Evolutionary conservation across 2,329 filamentous ascomycete genomes (phyloP).

Genomic region (Ophiostoma pallidulum): DNA sequence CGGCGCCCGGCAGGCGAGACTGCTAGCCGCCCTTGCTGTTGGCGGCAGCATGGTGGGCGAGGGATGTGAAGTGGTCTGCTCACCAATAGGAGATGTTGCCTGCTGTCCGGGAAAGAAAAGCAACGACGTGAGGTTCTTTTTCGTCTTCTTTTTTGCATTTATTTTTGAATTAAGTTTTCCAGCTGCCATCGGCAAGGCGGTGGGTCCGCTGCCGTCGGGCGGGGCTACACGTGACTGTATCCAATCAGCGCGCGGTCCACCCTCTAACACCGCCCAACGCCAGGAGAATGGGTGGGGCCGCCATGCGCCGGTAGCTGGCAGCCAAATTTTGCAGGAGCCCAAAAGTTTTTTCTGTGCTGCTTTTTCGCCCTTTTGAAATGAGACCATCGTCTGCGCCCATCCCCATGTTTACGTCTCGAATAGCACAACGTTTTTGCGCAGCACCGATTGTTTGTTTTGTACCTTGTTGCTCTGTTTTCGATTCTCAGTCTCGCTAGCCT

Average conservation of each 20-base stretch:
- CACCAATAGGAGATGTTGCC: neutral
- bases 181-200: too few relatives aligned
- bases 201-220: too few relatives aligned
- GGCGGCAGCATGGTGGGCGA: slow-evolving; percentile 9
- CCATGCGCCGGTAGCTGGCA: neutral
- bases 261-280: too few relatives aligned
- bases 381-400: neutral
- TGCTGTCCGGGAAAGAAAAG: too few relatives aligned
- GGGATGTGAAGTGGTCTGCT: neutral
- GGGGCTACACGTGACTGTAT: neutral
- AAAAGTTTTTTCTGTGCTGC: neutral
- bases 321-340: neutral
- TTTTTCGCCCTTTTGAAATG: slow-evolving; percentile 6
- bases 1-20: slow-evolving; percentile 2
- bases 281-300: neutral
- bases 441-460: neutral
- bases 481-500: neutral
- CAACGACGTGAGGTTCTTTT: too few relatives aligned
- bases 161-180: slow-evolving; percentile 1
- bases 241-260: neutral
- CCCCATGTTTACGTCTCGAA: neutral
- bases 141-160: slow-evolving; percentile 4
- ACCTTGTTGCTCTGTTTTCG: neutral
- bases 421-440: neutral
- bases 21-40: slow-evolving; percentile 10